Evolutionary conservation across 2,329 filamentous ascomycete genomes (phyloP), one percentile per base, ranked within the genome.

Genomic region (Chaetomiaceae sp.): DNA sequence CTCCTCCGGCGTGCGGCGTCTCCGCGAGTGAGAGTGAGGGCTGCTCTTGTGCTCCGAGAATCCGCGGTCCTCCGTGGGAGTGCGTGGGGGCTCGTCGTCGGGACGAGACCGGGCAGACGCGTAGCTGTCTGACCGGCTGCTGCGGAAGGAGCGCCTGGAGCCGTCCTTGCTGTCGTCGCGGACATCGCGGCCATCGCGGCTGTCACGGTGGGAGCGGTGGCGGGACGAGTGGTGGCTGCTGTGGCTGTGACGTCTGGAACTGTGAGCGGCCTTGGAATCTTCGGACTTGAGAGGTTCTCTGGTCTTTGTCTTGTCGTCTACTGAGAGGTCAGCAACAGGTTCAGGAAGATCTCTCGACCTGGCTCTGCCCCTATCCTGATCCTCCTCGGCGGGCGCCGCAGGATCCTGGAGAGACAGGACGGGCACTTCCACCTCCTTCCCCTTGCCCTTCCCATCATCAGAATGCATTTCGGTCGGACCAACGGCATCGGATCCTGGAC

Each of bases 261-360:
- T 53, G 56, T 62, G 60, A 9, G 58, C 55, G 31, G 62, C 56
- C 51, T 62, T 58, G 55, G 59, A 50, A 54, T 72, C 68, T 56
- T 66, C 65, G 40, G 66, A 63, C 51, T 65, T 65, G 55, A 61
- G 62, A 48, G 60, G 61, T 54, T 70, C 68, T 63, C 66, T 70
- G 61, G 25, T 27, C 25, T 27, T 66, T 74, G 58, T 44, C 53
- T 57, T 65, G 50, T 76, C 74, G 68, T 77, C 76, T 80, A 70
- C 69, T 67, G 70, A 75, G 64, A 74, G 70, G 76, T 81, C 73
- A 81, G 77, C 70, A 74, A 74, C 70, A 66, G 70, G 69, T 66
- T 68, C 65, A 63, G 66, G 63, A 68, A 72, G 65, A 61, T 68
- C 69, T 50, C 59, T 55, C 61, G 63, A 62, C 57, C 63, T 60